Conservation (phyloP, 1,284 basidiomycete genomes). For the Termitomyces sp. region DNA sequence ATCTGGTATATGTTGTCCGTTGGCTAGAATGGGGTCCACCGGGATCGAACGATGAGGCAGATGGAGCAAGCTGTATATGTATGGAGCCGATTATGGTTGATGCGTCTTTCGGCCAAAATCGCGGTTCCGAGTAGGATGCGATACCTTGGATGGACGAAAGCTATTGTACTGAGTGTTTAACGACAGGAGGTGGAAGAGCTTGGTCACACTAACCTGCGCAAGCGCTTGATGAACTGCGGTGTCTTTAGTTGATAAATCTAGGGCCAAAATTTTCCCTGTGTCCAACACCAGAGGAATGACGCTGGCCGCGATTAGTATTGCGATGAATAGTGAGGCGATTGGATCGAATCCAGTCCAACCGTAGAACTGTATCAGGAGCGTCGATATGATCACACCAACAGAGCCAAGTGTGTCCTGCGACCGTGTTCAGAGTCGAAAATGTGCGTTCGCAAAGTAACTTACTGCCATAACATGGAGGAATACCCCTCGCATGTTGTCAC, state of each 20-base stretch:
- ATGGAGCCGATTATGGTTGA: conserved; percentile 85
- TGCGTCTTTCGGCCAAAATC: conserved; percentile 97
- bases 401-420: conserved; percentile 81
- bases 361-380: conserved; percentile 91
- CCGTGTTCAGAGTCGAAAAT: not conserved
- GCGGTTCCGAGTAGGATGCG: conserved; percentile 72
- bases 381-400: conserved; percentile 98
- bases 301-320: conserved; percentile 89
- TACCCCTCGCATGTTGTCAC: conserved; percentile 99
- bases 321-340: conserved; percentile 96
- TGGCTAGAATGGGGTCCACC: conserved; percentile 44
- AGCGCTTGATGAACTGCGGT: conserved; percentile 68
- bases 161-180: conserved; percentile 20
- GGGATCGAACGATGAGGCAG: conserved; percentile 51
- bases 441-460: conserved; percentile 24
- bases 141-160: conserved; percentile 67
- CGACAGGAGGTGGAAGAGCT: not conserved
- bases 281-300: conserved; percentile 95
- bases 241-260: conserved; percentile 79
- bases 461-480: conserved; percentile 92
- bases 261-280: conserved; percentile 81
- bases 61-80: conserved; percentile 73
- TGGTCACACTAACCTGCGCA: conserved; percentile 49
- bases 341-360: conserved; percentile 99
- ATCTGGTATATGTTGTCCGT: conserved; percentile 47